Evolutionary conservation across 352 stramenopile genomes (phyloP).

Genomic region (Phytophthora tentaculata): DNA sequence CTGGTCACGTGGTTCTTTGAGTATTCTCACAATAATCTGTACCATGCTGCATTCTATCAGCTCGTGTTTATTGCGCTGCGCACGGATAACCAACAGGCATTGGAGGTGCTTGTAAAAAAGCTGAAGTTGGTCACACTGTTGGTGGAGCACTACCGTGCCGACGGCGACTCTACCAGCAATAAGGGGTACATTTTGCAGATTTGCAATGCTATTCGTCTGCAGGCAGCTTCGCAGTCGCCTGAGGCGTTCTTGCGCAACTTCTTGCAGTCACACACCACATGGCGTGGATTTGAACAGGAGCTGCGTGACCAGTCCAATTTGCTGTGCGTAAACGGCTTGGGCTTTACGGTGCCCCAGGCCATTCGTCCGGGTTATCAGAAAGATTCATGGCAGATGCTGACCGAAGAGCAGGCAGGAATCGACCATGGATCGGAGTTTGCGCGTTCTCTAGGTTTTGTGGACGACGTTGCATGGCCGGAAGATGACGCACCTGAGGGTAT

Average conservation of each 20-base stretch:
- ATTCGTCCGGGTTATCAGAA: constrained; percentile 67
- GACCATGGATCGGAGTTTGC: constrained; percentile 87
- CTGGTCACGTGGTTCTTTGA: constrained; percentile 91
- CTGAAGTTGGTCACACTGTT: constrained; percentile 85
- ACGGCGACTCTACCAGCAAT: constrained; percentile 74
- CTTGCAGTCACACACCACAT: constrained; percentile 88
- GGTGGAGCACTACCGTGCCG: constrained; percentile 81
- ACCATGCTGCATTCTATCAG: constrained; percentile 90
- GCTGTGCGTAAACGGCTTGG: constrained; percentile 67
- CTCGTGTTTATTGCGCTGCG: constrained; percentile 89
- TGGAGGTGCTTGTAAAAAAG: constrained; percentile 90
- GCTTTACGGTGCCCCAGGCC: constrained; percentile 76
- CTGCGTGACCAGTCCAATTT: constrained; percentile 61
- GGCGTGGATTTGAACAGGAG: constrained; percentile 77
- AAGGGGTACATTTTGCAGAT: constrained; percentile 89
- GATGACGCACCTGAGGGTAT: constrained; percentile 49
- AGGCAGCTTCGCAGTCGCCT: constrained; percentile 87
- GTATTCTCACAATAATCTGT: constrained; percentile 93
- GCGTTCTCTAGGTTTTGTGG: constrained; percentile 78
- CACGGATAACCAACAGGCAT: constrained; percentile 79
- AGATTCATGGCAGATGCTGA: constrained; percentile 71
- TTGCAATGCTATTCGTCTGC: constrained; percentile 90
- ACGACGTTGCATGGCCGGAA: constrained; percentile 86
- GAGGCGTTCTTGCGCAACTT: constrained; percentile 91
- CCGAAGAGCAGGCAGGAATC: constrained; percentile 65